A percentile compares a stretch with the other conserved stretches of the same genome.
Evolutionary conservation across 2,329 filamentous ascomycete species (phyloP).

Genomic region (Calonectria pseudoreteaudii): DNA sequence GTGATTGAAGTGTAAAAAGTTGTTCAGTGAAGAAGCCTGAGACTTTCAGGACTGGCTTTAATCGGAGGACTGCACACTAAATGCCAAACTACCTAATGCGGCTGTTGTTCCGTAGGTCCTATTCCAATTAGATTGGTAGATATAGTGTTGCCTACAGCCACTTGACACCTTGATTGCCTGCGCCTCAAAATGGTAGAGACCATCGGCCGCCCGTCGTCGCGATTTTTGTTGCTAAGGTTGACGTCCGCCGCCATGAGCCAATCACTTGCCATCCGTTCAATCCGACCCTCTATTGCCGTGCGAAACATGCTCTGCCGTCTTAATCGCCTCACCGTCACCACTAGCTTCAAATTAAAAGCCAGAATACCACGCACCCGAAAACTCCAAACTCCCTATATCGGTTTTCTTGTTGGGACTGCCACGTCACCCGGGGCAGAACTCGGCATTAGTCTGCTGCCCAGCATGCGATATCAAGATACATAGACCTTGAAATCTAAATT

Average conservation of each 20-base stretch:
- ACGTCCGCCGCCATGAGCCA: conserved; percentile 20
- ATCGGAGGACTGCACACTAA: background rate
- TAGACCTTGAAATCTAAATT: background rate
- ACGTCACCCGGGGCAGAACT: background rate
- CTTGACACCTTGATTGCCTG: background rate
- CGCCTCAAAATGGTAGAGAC: background rate
- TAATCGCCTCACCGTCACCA: background rate
- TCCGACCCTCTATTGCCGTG: background rate
- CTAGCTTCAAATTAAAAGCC: conserved; percentile 16
- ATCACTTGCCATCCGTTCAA: conserved; percentile 1
- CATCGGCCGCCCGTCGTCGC: background rate
- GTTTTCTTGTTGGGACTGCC: conserved; percentile 10
- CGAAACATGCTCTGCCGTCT: background rate
- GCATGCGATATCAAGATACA: background rate
- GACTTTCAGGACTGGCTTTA: background rate
- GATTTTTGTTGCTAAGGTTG: background rate
- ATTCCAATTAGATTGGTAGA: background rate
- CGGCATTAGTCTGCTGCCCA: background rate
- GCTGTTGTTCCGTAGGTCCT: background rate
- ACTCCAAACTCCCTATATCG: conserved; percentile 40
- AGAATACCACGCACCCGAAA: conserved; percentile 25
- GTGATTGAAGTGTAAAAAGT: background rate
- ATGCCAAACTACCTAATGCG: background rate
- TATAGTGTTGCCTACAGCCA: conserved; percentile 1
- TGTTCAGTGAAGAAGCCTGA: background rate